Evolutionary conservation across 2,329 filamentous ascomycete species (phyloP).

Genomic region (Colletotrichum karsti): DNA sequence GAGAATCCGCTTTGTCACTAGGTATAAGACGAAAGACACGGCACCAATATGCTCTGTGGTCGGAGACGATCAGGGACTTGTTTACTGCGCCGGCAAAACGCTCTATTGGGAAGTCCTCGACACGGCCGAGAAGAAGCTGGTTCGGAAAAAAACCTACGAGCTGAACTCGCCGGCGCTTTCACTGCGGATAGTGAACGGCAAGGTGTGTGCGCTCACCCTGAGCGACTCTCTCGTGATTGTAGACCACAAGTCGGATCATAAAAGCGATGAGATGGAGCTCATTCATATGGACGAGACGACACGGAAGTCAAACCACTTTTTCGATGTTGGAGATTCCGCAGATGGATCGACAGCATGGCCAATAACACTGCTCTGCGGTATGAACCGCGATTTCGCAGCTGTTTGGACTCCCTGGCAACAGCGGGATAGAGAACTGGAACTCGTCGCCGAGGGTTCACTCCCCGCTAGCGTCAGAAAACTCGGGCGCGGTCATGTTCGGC

Average conservation of each 20-base stretch:
- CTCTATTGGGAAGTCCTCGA: slow-evolving; percentile 68
- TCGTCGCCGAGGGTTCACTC: slow-evolving; percentile 66
- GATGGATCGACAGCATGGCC: slow-evolving; percentile 41
- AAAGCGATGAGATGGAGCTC: slow-evolving; percentile 43
- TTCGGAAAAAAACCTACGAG: slow-evolving; percentile 51
- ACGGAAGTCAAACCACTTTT: slow-evolving; percentile 53
- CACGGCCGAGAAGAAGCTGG: slow-evolving; percentile 58
- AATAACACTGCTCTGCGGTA: slow-evolving; percentile 57
- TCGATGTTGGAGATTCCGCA: slow-evolving; percentile 50
- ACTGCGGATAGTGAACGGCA: slow-evolving; percentile 55
- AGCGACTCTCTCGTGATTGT: slow-evolving; percentile 66
- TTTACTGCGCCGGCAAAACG: slow-evolving; percentile 61
- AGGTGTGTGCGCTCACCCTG: slow-evolving; percentile 60
- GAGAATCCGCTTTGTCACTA: slow-evolving; percentile 19
- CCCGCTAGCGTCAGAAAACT: slow-evolving; percentile 65
- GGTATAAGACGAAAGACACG: slow-evolving; percentile 20
- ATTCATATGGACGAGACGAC: slow-evolving; percentile 56
- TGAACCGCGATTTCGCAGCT: slow-evolving; percentile 55
- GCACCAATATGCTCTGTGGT: slow-evolving; percentile 65
- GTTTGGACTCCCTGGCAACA: slow-evolving; percentile 58
- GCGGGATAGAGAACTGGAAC: slow-evolving; percentile 48
- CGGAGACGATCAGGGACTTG: slow-evolving; percentile 62
- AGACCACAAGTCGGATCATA: slow-evolving; percentile 51
- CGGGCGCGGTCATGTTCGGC: slow-evolving; percentile 59
- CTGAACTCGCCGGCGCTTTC: slow-evolving; percentile 63